Conservation (phyloP, 768 basidiomycete genomes). For the Amylocystis lapponica region DNA sequence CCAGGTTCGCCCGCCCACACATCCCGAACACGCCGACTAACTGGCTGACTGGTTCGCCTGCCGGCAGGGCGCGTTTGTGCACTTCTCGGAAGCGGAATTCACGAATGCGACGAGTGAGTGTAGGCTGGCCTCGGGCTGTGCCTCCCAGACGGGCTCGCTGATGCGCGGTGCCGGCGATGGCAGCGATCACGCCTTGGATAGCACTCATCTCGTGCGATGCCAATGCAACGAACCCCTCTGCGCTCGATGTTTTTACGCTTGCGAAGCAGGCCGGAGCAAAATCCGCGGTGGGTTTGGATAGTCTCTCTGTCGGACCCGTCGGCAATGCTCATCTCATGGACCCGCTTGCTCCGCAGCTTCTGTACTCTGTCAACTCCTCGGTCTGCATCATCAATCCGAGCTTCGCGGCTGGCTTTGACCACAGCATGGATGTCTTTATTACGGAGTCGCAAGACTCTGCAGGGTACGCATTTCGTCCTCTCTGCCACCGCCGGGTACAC, state of each 20-base stretch:
- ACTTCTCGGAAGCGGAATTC: conserved; percentile 65
- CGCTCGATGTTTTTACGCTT: conserved; percentile 76
- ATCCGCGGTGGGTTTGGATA: conserved; percentile 54
- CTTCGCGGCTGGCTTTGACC: conserved; percentile 63
- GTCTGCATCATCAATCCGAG: conserved; percentile 73
- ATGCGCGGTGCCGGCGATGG: not conserved
- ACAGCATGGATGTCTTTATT: conserved; percentile 72
- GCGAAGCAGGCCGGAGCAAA: conserved; percentile 75
- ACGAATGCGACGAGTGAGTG: conserved; percentile 43
- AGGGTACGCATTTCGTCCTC: no score
- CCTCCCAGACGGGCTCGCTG: not conserved
- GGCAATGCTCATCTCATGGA: not conserved
- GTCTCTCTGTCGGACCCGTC: not conserved
- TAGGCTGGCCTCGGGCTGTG: not conserved
- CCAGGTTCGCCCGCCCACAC: conserved; percentile 52
- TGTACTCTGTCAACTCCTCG: conserved; percentile 69
- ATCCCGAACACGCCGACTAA: no score
- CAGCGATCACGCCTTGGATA: conserved; percentile 81
- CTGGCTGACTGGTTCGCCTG: not conserved
- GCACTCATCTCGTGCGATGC: conserved; percentile 80
- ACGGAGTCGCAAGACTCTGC: conserved; percentile 54
- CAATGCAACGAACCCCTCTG: conserved; percentile 62
- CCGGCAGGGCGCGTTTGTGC: conserved; percentile 71
- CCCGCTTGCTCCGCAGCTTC: no score
- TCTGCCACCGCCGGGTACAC: no score